phyloP scores from a whole-genome alignment of 352 stramenopile genomes.

The Pythium rishiriense region DNA sequence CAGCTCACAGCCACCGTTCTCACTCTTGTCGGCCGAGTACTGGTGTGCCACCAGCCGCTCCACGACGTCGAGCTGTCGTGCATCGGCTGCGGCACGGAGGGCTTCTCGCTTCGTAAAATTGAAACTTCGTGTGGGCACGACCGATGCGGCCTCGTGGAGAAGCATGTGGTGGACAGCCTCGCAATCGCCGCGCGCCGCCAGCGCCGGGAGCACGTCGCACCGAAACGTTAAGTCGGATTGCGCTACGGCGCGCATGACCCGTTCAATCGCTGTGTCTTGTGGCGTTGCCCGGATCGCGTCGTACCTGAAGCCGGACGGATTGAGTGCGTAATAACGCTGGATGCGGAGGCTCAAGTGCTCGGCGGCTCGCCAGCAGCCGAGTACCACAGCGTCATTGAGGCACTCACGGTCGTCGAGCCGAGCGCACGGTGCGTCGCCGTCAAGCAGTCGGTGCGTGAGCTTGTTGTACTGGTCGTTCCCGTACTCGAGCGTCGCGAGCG shows the following conservation, averaged over 20 bases:
- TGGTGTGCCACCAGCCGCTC: not conserved
- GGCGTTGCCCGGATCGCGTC: no score
- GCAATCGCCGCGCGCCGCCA: no score
- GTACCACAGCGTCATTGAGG: not conserved
- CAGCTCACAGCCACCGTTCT: no score
- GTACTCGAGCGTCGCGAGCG: not conserved
- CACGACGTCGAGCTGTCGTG: not conserved
- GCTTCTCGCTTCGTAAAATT: not conserved
- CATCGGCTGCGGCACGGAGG: not conserved
- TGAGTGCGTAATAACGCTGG: no score
- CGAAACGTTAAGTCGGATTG: no score
- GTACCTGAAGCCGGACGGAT: no score
- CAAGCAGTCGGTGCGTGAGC: not conserved
- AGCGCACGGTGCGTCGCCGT: not conserved
- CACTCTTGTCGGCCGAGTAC: not conserved
- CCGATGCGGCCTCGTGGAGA: no score
- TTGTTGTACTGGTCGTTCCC: no score
- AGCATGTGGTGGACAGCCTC: no score
- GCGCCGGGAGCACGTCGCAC: no score
- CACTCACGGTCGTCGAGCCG: not conserved
- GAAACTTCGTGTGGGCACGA: not conserved
- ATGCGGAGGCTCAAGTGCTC: not conserved
- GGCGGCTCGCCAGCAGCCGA: not conserved
- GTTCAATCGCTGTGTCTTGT: no score
- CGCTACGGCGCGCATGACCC: no score